Evolutionary conservation across 495 filamentous ascomycete genomes (phyloP), one percentile per base, ranked within the genome.

Genomic region (Amorphotheca resinae): DNA sequence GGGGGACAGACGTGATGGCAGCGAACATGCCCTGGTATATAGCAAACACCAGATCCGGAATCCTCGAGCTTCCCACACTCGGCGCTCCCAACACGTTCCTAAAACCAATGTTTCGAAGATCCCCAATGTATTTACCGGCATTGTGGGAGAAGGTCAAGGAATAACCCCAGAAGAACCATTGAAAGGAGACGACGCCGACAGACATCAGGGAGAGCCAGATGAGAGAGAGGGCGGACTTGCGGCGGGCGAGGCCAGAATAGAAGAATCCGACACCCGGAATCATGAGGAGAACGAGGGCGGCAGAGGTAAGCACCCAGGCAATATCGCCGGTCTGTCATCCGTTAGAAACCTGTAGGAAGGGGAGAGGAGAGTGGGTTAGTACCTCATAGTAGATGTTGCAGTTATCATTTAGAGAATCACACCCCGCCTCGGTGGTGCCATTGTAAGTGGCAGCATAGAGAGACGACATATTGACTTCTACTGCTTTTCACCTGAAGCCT

Each of bases 121-220:
- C 69, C 17, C 91, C 91, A 50, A 98, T 89, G 63, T 71, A 98
- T 33, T n/a, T n/a, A 6, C 63, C 70, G 39, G 81, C 82, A 8
- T 74, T n/a, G n/a, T 93, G 85, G 20, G 85, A 91, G 68, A 95
- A 98, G 30, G 87, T 74, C 22, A 96, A 68, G 3, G 86, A 93
- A 60, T 93, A 96, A 22, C 91, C 91, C 91, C 89, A 96, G 70
- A 98, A 93, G 70, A 95, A 98, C 89, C 91, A 98, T 61, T 95
- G 89, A 65, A 98, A 93, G n/a, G 78, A 80, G 4, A 84, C 79
- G 33, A 98, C 79, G n/a, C 82, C 86, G 17, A 81, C 76, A 9
- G 87, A 80, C 81, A 95, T 93, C 57, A 95, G 69, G 9, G 87
- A 87, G 7, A 95, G 77, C 91, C 91, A 95, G 64, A 98, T 87